phyloP scores from a whole-genome alignment of 176 grass and related monocot species.

The Puccinellia tenuiflora region DNA sequence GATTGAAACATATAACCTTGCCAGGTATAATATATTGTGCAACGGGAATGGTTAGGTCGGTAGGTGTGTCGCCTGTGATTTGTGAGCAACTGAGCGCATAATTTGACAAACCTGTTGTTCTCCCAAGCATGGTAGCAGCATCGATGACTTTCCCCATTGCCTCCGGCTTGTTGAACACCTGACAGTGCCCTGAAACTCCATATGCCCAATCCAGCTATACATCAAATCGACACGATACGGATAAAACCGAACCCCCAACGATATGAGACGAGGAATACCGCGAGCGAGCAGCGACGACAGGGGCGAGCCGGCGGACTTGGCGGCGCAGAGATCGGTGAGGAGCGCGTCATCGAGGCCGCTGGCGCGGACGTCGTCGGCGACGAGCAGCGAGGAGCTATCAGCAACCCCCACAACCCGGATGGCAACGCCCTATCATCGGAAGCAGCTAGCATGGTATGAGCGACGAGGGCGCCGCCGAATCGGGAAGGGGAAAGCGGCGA shows the following conservation, averaged over 20 bases:
- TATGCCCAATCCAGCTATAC: neutral
- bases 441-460: neutral
- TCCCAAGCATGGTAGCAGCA: conserved; percentile 50
- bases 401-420: conserved; percentile 69
- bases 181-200: conserved; percentile 61
- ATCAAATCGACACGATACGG: neutral
- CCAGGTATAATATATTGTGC: neutral
- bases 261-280: conserved; percentile 17
- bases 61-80: neutral
- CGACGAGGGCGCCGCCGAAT: neutral
- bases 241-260: neutral
- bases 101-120: conserved; percentile 47
- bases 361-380: conserved; percentile 49
- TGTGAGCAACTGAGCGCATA: neutral
- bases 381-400: conserved; percentile 70
- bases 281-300: conserved; percentile 48
- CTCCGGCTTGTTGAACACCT: conserved; percentile 50
- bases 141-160: conserved; percentile 43
- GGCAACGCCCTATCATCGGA: conserved; percentile 51
- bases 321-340: conserved; percentile 54
- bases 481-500: neutral
- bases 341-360: conserved; percentile 59
- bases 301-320: conserved; percentile 61
- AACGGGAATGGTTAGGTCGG: neutral
- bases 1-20: neutral